Base-by-base conservation (phyloP, 768 basidiomycete species). In the Collybia sp. region DNA sequence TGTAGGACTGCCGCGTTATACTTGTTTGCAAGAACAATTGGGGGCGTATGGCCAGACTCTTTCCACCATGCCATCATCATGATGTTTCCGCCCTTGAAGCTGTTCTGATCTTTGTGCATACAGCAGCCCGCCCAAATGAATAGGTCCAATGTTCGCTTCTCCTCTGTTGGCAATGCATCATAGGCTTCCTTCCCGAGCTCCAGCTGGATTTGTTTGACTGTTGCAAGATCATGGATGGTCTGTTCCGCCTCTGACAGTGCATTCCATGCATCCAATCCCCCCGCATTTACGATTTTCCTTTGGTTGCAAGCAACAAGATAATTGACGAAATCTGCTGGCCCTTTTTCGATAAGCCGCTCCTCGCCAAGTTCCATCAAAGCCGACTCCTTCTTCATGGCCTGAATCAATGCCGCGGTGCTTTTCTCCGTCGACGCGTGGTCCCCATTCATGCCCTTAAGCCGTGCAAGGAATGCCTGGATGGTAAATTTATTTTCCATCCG, bases 91-190 rank as follows among this genome's bases (percentile, higher is more conserved):
- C 55, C 64, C 40, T 65, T 64, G 38, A 66, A 52, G 9, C 53
- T 50, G 43, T 70, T 71, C 35, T 55, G 52, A 18, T 69, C 67
- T 49, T 70, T 70, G 53, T 71, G 69, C 63, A 66, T 67, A 38
- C 61, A 64, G 49, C 69, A 71, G 1, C 66, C 67, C 17, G 50
- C 63, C 59, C 61, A 65, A 6, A 71, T 47, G 47, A 70, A 70
- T 1, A 68, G 51, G 10, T 58, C 43, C 0, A 62, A 12, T 6
- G 18, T 19, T 20, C 40, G 40, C 37, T 48, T 45, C 25, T 61
- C 57, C 17, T 42, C 47, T n/a, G 48, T 45, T 15, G 53, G 40
- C 12, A 64, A 40, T 10, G 13, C 12, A 3, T 58, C 53, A 44
- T 56, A 62, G 19, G 38, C 56, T 37, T 51, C 47, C 43, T 53